A percentile compares a stretch with the other conserved stretches of the same genome.
Conservation (phyloP, 1,284 basidiomycete genomes). For the Pseudozyma thailandica region DNA sequence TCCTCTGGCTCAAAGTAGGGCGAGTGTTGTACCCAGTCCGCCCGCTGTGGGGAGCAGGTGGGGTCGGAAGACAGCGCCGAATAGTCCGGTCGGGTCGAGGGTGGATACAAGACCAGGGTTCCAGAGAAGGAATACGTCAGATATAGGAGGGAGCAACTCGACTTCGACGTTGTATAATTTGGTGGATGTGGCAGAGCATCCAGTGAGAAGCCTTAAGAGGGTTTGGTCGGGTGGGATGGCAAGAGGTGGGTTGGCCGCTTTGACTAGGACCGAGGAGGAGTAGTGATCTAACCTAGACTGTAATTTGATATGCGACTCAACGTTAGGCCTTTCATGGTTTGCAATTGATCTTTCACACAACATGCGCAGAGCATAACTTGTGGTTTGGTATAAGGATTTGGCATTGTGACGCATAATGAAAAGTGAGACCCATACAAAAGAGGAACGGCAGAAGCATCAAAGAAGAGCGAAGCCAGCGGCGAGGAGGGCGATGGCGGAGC, state of each 20-base stretch:
- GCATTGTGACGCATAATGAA: not conserved
- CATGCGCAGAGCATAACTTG: too few relatives aligned
- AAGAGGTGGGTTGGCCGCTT: conserved; percentile 46
- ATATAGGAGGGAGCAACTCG: too few relatives aligned
- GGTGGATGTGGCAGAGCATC: conserved; percentile 55
- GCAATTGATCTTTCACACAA: not conserved
- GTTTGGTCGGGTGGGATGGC: conserved; percentile 53
- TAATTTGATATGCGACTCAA: not conserved
- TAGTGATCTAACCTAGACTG: too few relatives aligned
- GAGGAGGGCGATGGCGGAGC: conserved; percentile 24
- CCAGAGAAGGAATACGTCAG: conserved; percentile 27
- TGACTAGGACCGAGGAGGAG: conserved; percentile 50
- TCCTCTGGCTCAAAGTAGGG: not conserved
- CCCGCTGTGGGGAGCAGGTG: conserved; percentile 37
- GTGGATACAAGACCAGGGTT: conserved; percentile 20
- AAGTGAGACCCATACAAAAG: not conserved
- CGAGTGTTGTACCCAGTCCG: conserved; percentile 5
- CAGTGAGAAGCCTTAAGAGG: conserved; percentile 50
- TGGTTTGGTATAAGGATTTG: not conserved
- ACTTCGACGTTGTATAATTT: conserved; percentile 41
- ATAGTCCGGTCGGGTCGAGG: conserved; percentile 34
- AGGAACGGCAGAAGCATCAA: not conserved
- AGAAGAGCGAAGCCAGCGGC: conserved; percentile 39
- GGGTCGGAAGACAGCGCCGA: conserved; percentile 46
- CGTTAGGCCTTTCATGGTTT: too few relatives aligned